Conservation (phyloP, 2,329 filamentous ascomycete genomes). For the Penicillium vulpinum region DNA sequence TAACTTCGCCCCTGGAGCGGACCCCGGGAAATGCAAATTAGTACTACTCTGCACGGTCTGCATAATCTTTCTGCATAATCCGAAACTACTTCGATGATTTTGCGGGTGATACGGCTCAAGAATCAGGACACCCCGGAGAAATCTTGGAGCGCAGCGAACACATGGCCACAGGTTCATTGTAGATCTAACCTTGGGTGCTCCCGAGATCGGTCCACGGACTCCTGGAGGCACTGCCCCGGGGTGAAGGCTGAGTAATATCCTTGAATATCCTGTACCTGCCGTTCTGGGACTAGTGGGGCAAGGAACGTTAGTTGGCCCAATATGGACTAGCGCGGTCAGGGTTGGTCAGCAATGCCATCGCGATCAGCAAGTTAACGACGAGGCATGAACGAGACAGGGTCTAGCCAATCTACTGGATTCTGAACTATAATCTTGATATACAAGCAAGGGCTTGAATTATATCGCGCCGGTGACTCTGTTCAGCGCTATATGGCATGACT, state of each 20-base stretch:
- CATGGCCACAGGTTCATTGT: too few species aligned
- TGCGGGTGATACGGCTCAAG: background rate
- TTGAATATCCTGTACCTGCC: background rate
- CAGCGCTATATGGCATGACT: constrained; percentile 12
- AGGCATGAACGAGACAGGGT: background rate
- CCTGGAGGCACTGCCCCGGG: background rate
- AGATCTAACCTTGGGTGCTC: background rate
- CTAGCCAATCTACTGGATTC: background rate
- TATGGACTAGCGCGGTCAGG: background rate
- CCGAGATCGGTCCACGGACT: background rate
- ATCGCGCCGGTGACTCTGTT: background rate
- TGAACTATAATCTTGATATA: background rate
- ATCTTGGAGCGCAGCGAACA: background rate
- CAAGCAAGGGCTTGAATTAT: background rate
- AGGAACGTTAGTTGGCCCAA: background rate
- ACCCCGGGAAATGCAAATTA: background rate
- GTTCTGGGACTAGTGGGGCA: background rate
- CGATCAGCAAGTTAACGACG: background rate
- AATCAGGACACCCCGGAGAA: background rate
- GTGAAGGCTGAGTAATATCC: background rate
- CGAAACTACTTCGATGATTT: background rate
- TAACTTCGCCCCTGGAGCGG: background rate
- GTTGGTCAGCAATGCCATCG: background rate
- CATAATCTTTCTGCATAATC: background rate
- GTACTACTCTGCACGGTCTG: too few species aligned